phyloP scores from a whole-genome alignment of 2,329 filamentous ascomycete species.

The Colletotrichum camelliae region DNA sequence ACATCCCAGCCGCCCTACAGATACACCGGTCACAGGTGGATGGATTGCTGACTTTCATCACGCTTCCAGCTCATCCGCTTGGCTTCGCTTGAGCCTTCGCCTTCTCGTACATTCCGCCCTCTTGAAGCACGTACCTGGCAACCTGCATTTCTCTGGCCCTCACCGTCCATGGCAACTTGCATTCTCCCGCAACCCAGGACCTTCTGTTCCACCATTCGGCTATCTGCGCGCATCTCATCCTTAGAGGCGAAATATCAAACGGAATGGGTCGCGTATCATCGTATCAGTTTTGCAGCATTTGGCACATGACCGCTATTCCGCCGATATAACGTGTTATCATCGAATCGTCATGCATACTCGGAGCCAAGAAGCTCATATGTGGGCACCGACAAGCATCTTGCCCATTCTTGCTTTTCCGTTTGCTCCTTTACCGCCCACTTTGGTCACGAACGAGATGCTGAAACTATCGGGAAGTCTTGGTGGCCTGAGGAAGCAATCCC shows the following conservation, averaged over 20 bases:
- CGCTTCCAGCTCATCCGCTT: not conserved
- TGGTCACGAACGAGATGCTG: not conserved
- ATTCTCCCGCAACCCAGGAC: not conserved
- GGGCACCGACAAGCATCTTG: not conserved
- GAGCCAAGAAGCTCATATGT: not conserved
- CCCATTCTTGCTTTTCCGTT: not conserved
- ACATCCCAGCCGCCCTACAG: not conserved
- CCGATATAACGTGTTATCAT: not conserved
- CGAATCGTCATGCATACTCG: not conserved
- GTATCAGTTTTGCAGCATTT: not conserved
- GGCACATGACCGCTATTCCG: constrained; percentile 2
- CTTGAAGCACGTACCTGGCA: not conserved
- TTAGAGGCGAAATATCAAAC: not conserved
- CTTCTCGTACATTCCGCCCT: not conserved
- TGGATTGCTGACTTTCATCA: not conserved
- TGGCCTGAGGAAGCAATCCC: not conserved
- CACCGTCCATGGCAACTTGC: not conserved
- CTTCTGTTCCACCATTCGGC: not conserved
- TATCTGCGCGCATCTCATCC: not conserved
- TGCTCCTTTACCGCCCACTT: not conserved
- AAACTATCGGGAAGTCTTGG: not conserved
- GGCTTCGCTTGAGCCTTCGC: not conserved
- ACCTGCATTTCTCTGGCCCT: not conserved
- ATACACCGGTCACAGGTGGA: not conserved
- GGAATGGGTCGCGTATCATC: not conserved